Conservation (phyloP, 2,329 filamentous ascomycete genomes). For the Sporothrix luriei region DNA sequence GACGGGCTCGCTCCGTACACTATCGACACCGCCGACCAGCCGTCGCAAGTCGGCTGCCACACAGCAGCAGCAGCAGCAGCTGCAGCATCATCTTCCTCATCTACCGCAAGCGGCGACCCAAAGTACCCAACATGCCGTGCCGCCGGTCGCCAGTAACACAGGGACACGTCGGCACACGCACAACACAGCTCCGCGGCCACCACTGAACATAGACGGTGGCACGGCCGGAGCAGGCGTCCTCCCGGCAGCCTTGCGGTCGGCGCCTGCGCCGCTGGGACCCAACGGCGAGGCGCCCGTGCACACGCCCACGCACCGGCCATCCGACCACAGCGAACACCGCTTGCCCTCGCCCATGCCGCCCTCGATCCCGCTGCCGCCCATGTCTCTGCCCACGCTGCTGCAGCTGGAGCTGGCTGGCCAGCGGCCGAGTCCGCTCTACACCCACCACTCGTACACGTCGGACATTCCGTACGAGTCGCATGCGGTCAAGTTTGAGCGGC, state of each 20-base stretch:
- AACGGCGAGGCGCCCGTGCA: neutral
- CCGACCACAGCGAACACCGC: constrained; percentile 31
- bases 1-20: constrained; percentile 43
- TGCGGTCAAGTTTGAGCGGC: constrained; percentile 84
- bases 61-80: constrained; percentile 39
- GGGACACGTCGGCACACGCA: constrained; percentile 55
- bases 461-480: constrained; percentile 86
- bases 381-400: constrained; percentile 67
- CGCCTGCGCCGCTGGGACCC: neutral
- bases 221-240: constrained; percentile 29
- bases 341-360: constrained; percentile 55
- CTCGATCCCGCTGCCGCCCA: constrained; percentile 64
- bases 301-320: neutral
- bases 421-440: constrained; percentile 66
- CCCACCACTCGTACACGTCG: constrained; percentile 59
- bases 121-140: neutral
- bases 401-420: constrained; percentile 66
- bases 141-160: constrained; percentile 37
- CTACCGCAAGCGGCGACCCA: constrained; percentile 33
- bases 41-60: constrained; percentile 42
- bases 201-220: constrained; percentile 46
- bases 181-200: constrained; percentile 49
- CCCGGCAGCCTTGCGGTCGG: neutral
- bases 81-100: constrained; percentile 37
- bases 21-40: constrained; percentile 57